These are phyloP conservation scores for Torulaspora globosa DNA, from an alignment of 1,139 yeast species.

Conservation along the genomic window DNA sequence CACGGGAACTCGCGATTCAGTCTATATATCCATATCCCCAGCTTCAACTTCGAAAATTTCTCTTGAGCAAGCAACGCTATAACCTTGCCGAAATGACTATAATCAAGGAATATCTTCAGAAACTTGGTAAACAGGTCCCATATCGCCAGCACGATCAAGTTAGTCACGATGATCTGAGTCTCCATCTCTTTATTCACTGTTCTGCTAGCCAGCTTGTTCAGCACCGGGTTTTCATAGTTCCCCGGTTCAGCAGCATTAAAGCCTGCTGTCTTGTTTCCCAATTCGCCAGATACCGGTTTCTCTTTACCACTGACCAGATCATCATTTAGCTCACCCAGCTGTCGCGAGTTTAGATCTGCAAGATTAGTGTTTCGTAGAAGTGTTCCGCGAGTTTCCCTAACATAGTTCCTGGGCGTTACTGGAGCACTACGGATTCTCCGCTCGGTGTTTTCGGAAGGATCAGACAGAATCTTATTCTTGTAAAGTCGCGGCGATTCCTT, in stretches of 20 bases:
- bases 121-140: conserved; percentile 34
- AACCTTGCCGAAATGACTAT: conserved; percentile 22
- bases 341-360: neutral
- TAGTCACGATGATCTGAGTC: conserved; percentile 37
- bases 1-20: conserved; percentile 8
- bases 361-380: neutral
- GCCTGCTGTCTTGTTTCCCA: neutral
- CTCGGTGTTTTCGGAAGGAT: conserved; percentile 5
- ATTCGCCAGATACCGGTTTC: neutral
- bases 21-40: conserved; percentile 7
- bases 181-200: conserved; percentile 41
- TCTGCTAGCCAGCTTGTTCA: conserved; percentile 35
- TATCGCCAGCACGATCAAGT: conserved; percentile 33
- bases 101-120: conserved; percentile 22
- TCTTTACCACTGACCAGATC: neutral
- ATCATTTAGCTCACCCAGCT: neutral
- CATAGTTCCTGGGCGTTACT: neutral
- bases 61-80: conserved; percentile 7
- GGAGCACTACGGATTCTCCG: conserved; percentile 1
- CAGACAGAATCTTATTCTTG: conserved; percentile 19
- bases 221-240: conserved; percentile 37
- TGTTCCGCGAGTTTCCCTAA: neutral
- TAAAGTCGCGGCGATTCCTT: conserved; percentile 29
- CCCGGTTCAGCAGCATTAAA: conserved; percentile 16
- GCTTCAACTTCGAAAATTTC: conserved; percentile 6